Evolutionary conservation across 139 green algal genomes (phyloP), one percentile per base, ranked within the genome.

Genomic region (Spirogloea muscicola): DNA sequence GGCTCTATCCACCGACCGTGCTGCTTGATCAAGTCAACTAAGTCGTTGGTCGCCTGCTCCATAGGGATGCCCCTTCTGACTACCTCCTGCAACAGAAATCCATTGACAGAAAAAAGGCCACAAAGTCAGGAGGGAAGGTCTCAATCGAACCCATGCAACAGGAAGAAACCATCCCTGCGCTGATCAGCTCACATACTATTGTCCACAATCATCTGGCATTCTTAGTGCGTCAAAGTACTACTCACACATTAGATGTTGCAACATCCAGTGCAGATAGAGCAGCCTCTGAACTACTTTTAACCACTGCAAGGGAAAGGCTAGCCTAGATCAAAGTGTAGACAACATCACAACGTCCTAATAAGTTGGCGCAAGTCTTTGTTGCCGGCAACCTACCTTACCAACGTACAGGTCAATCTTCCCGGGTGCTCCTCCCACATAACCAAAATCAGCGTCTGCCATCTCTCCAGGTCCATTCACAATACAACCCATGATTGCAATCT

Each of bases 331-430:
- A n/a, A n/a, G n/a, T n/a, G n/a, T n/a, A n/a, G n/a, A n/a, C n/a
- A n/a, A n/a, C n/a, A n/a, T n/a, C n/a, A n/a, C n/a, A n/a, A 68
- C 34, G 21, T 68, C 59, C 34, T 68, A n/a, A 59, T 18, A 34
- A 4, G 49, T 25, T 18, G n/a, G 49, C 6, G 9, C 27, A 13
- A 13, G 49, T 25, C 13, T n/a, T 52, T n/a, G 16, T 52, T 52
- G 43, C 16, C 13, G 16, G 43, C 43, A 52, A 52, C 10, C n/a
- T 16, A 80, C 72, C 89, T 99, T 99, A 80, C 93, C 93, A 43
- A 99, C 93, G 80, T 98, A 99, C 72, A 99, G 84, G 86, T 99
- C 95, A 80, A 99, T 98, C 90, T 96, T 96, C 77, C 88, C 89
- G 5, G 86, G 86, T 3, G 72, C 77, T 3, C 82, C 74, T 18